Evolutionary conservation across 139 green algal species (phyloP).

Genomic region (Raphidocelis subcapitata): DNA sequence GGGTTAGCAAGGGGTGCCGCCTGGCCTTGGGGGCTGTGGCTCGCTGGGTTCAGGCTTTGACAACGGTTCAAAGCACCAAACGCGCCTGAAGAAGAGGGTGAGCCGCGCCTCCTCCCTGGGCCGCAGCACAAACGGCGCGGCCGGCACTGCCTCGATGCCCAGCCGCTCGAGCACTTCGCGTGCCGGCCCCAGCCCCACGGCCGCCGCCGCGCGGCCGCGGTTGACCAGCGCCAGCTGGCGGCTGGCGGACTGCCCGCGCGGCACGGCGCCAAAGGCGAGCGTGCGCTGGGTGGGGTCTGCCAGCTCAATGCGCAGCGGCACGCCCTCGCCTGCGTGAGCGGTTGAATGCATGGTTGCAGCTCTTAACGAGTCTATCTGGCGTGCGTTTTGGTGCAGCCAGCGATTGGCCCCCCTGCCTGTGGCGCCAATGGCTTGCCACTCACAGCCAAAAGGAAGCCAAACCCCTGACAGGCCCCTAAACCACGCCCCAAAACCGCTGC

Average conservation of each 20-base stretch:
- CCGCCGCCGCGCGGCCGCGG: constrained; percentile 41
- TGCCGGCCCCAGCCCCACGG: constrained; percentile 39
- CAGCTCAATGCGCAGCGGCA: constrained; percentile 60
- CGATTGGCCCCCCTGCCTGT: too few species aligned
- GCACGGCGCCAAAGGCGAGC: constrained; percentile 62
- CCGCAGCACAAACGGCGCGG: constrained; percentile 39
- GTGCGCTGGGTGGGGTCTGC: constrained; percentile 42
- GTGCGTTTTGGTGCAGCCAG: too few species aligned
- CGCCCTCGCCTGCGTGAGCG: constrained; percentile 50
- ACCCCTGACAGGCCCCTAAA: too few species aligned
- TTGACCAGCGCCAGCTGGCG: constrained; percentile 58
- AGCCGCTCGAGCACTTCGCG: constrained; percentile 34
- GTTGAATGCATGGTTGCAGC: too few species aligned
- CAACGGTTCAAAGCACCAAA: too few species aligned
- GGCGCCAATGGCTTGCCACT: too few species aligned
- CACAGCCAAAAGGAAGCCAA: too few species aligned
- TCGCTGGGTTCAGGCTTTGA: too few species aligned
- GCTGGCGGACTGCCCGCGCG: constrained; percentile 19
- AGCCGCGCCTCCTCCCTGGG: constrained; percentile 53
- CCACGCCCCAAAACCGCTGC: too few species aligned
- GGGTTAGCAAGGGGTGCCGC: background rate
- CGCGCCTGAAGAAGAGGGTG: constrained; percentile 55
- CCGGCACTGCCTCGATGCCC: constrained; percentile 49
- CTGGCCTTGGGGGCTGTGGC: too few species aligned
- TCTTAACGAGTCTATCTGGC: too few species aligned